Evolutionary conservation across 1,139 yeast genomes (phyloP).

Genomic region (Yamadazyma triangularis): DNA sequence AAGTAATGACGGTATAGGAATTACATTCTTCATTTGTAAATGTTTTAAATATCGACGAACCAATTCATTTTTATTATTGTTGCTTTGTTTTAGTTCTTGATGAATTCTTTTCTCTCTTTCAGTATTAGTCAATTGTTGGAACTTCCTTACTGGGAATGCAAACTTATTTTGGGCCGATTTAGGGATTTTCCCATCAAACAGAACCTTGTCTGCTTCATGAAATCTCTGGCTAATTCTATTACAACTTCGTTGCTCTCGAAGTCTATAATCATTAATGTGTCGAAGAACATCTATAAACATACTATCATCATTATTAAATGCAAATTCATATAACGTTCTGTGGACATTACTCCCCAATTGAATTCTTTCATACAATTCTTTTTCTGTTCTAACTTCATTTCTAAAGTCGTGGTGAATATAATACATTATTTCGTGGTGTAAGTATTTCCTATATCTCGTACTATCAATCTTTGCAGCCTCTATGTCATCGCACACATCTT

Average conservation of each 20-base stretch:
- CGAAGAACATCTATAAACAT: too few relatives aligned
- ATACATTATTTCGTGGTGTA: constrained; percentile 13
- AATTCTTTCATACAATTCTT: constrained; percentile 4
- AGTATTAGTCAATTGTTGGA: constrained; percentile 4
- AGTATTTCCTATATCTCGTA: not conserved
- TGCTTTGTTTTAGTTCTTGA: constrained; percentile 7
- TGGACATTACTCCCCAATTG: too few relatives aligned
- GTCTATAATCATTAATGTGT: too few relatives aligned
- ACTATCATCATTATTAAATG: too few relatives aligned
- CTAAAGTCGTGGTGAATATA: constrained; percentile 15
- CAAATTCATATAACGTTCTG: too few relatives aligned
- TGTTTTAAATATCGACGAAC: constrained; percentile 25
- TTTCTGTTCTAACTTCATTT: constrained; percentile 1
- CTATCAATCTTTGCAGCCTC: not conserved
- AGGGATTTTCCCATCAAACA: constrained; percentile 10
- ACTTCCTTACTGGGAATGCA: constrained; percentile 9
- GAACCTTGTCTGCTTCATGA: not conserved
- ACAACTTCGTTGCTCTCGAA: too few relatives aligned
- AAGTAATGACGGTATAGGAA: constrained; percentile 33
- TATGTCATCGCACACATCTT: not conserved
- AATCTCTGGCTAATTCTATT: too few relatives aligned
- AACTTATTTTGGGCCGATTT: constrained; percentile 3
- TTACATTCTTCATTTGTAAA: constrained; percentile 19
- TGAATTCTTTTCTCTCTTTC: constrained; percentile 10
- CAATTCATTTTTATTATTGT: constrained; percentile 6